Conservation (phyloP, 805 yeast species). For the Cephaloascus fragrans region DNA sequence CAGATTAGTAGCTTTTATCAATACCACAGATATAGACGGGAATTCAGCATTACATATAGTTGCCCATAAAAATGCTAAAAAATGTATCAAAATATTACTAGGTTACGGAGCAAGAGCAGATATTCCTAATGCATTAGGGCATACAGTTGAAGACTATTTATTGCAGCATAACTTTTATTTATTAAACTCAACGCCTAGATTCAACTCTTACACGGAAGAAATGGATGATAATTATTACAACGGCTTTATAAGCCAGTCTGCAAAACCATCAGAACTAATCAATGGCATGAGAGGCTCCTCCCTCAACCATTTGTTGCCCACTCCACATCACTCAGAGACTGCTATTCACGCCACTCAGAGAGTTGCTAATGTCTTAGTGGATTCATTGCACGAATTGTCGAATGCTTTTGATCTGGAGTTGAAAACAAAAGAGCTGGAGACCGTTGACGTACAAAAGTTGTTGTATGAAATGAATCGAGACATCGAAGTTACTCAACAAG, state of each 20-base stretch:
- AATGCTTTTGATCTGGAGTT: slow-evolving; percentile 21
- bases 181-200: neutral
- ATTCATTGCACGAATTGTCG: slow-evolving; percentile 36
- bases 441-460: slow-evolving; percentile 8
- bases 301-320: slow-evolving; percentile 8
- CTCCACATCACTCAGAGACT: slow-evolving; percentile 40
- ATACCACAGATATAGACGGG: slow-evolving; percentile 75
- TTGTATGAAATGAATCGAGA: slow-evolving; percentile 13
- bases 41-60: slow-evolving; percentile 83
- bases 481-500: slow-evolving; percentile 11
- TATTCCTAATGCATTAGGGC: slow-evolving; percentile 35
- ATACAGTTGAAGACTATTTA: slow-evolving; percentile 28
- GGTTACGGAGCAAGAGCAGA: slow-evolving; percentile 45
- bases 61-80: slow-evolving; percentile 42
- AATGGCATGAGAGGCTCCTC: slow-evolving; percentile 1
- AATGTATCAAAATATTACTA: slow-evolving; percentile 33
- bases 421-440: neutral
- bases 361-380: slow-evolving; percentile 40
- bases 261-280: neutral
- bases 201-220: slow-evolving; percentile 4
- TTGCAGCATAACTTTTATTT: slow-evolving; percentile 16
- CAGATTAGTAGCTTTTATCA: slow-evolving; percentile 49
- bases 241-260: neutral
- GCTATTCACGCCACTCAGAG: slow-evolving; percentile 44
- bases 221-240: slow-evolving; percentile 2